Base-by-base conservation (phyloP, 1,284 basidiomycete species). In the Psilocybe mexicana region DNA sequence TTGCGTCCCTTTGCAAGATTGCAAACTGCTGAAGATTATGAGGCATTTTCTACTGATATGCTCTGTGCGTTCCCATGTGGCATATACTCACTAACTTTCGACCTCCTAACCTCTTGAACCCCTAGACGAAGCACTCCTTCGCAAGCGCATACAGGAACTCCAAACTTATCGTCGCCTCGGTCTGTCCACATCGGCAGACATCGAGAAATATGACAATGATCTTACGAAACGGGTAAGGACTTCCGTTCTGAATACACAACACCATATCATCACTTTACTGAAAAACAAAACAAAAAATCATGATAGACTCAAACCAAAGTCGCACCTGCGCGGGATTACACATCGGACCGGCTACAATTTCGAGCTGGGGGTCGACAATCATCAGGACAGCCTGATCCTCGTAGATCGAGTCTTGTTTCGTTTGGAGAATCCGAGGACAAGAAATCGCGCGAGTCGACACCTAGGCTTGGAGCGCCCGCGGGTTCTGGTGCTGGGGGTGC, bases 11-110 rank as follows among this genome's bases (percentile, higher is more conserved):
- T 98, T 73, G 88, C 96, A 25, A 88, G 92, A 59, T 78, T 98
- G 47, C 95, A 98, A 72, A 96, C 94, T 0, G 89, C 93, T 0
- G 85, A 91, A 59, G 96, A 99, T 71, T 97, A 93, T 66, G 96
- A 99, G 70, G 80, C 81, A 2, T 92, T 99, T 68, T 81, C 91
- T 30, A 86, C 94, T 24, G 96, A 97, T 53, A 84, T 98, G 57
- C 82, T 98, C 30, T 96, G 93, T 95, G 30, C n/a, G 46, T 48
- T 78, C 56, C 87, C 61, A 47, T 46, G 12, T 30, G 57, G 12
- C 44, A 38, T 28, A 52, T 59, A 40, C 59, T 45, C 18, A 23
- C 30, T 23, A 54, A n/a, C 28, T 48, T 30, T 28, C n/a, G 12
- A 40, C 6, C 11, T 40, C 54, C 28, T 48, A 33, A 57, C 35